Evolutionary conservation across 2,329 filamentous ascomycete species (phyloP), one percentile per base, ranked within the genome.

Genomic region (Thermoascus crustaceus): DNA sequence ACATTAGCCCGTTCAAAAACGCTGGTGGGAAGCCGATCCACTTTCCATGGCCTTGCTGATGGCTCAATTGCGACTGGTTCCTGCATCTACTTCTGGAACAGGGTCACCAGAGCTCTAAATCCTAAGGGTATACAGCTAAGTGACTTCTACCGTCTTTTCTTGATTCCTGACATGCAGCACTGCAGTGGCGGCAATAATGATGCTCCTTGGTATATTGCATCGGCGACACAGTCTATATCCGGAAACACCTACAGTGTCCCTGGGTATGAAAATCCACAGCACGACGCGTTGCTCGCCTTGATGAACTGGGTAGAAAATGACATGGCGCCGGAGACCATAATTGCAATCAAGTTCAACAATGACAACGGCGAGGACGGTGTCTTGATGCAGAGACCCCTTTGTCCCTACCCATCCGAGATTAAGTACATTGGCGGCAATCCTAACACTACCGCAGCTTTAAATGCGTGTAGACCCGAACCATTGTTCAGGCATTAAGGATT

Each of bases 21-120:
- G 4, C 6, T 6, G 85, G 85, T 4, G 86, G 86, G 0, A 75
- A 86, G 27, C 85, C 94, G 1, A 85, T 86, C 2, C 85, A 94
- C 57, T n/a, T 93, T 93, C 52, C 82, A 82, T 10, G 80, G 76
- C 19, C 71, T 78, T 5, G 4, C 27, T 5, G 27, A 30, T 16
- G 5, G 11, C 4, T 7, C 27, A 4, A 6, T 30, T 5, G 27
- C 27, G 3, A 30, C 27, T 5, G 5, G 5, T 4, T 7, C 5
- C 4, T 4, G 5, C 10, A 30, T 30, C 10, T 30, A 30, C 17
- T 16, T 6, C 5, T 30, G 18, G 5, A 10, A 30, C n/a, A n/a
- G 17, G 6, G 11, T 30, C 4, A 4, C 10, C 4, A 10, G 10
- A 4, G 17, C 27, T 4, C 27, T 30, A 5, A 5, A 6, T 4